Base-by-base conservation (phyloP, 169 alveolate genomes). In the Plasmodium sp. region DNA sequence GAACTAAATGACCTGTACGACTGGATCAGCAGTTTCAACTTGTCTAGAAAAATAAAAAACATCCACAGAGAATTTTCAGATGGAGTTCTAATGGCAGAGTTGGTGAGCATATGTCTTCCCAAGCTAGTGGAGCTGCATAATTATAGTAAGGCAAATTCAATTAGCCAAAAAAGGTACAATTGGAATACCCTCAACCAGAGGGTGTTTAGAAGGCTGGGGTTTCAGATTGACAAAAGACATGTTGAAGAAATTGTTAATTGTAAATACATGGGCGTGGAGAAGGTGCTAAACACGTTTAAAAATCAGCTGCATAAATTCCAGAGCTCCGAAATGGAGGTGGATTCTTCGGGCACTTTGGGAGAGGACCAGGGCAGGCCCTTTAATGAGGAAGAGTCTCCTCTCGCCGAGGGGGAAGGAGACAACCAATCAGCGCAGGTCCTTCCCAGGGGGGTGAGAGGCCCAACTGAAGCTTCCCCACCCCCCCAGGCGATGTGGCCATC, bases 181-280 rank as follows among this genome's bases (percentile, higher is more conserved):
- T 93, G 96, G 96, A 93, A 93, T 54, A 93, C 93, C n/a, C 36
- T 93, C 84, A 93, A 93, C 71, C 84, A 93, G 73, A 93, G 86
- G 51, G 95, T 92, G 22, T 85, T 85, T 85, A 85, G 80, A 67
- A 58, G 93, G n/a, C 31, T 85, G 43, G 84, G 81, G 9, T 85
- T 85, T 75, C 77, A 62, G 58, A 85, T 85, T 6, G 93, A 85
- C 31, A 85, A 85, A 85, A 85, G 81, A 74, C 34, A 74, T 85
- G 93, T 85, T 1, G 93, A 85, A 51, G 93, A 85, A 75, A 85
- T 85, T 18, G 93, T 85, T 18, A 85, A 85, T 75, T 85, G 86
- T 22, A 85, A 85, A 75, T 85, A 79, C 39, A 75, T 85, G 93
- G 93, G 93, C 2, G 93, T 85, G 43, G 93, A 85, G 67, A 85